Percentiles rank a stretch among this genome's conserved stretches.
These are phyloP conservation scores for Phytopythium boreale DNA, from an alignment of 352 stramenopile species.

Conservation along the genomic window DNA sequence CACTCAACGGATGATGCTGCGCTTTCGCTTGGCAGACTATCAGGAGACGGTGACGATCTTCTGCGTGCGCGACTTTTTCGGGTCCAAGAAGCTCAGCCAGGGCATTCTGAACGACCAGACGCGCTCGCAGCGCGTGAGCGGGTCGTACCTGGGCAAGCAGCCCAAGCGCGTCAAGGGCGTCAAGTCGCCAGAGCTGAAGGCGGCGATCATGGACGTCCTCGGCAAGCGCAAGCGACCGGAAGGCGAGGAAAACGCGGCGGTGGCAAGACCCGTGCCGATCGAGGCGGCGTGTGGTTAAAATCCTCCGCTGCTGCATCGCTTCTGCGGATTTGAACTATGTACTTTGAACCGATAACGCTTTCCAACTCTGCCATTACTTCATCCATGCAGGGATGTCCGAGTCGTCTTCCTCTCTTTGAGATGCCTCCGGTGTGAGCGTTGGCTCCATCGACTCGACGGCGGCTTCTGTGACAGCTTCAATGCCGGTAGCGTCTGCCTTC, in stretches of 20 bases:
- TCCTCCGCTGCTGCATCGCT: background rate
- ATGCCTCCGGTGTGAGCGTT: background rate
- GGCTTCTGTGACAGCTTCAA: background rate
- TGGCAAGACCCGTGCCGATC: background rate
- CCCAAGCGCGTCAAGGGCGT: slow-evolving; percentile 26
- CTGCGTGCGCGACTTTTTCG: slow-evolving; percentile 69
- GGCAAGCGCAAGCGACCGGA: slow-evolving; percentile 18
- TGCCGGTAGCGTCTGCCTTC: background rate
- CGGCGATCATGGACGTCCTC: slow-evolving; percentile 38
- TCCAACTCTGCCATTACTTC: background rate
- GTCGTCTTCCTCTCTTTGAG: background rate
- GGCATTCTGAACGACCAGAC: slow-evolving; percentile 74
- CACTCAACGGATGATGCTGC: background rate
- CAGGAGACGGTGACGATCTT: slow-evolving; percentile 79
- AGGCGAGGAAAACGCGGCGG: background rate
- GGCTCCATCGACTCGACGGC: background rate
- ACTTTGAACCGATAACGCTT: background rate
- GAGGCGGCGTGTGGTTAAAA: background rate
- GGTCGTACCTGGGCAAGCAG: slow-evolving; percentile 26
- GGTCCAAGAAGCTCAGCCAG: slow-evolving; percentile 68
- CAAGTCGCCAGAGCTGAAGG: slow-evolving; percentile 29
- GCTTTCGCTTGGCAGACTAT: slow-evolving; percentile 39
- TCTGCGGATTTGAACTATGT: background rate
- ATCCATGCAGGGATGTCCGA: slow-evolving; percentile 4
- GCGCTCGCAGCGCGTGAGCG: slow-evolving; percentile 51